Evolutionary conservation across 2,329 filamentous ascomycete genomes (phyloP).

Genomic region (Alternaria arbusti): DNA sequence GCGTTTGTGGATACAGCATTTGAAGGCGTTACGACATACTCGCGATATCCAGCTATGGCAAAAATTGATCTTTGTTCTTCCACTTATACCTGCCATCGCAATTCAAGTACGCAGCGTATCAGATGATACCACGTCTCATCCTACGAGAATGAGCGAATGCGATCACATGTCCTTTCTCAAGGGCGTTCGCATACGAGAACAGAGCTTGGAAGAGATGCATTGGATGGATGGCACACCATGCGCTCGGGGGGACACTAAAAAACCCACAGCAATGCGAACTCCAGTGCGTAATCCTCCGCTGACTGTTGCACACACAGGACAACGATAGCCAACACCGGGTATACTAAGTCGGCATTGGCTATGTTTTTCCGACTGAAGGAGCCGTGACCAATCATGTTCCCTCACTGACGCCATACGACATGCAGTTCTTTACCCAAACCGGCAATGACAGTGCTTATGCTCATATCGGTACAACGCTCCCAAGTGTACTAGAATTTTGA

Average conservation of each 20-base stretch:
- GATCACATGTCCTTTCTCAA: background rate
- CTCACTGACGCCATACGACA: slow-evolving; percentile 6
- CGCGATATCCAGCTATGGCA: slow-evolving; percentile 16
- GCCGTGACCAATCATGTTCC: slow-evolving; percentile 14
- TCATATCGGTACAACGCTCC: background rate
- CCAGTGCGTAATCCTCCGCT: background rate
- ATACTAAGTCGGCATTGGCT: slow-evolving; percentile 9
- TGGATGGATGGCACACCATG: background rate
- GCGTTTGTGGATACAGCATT: slow-evolving; percentile 32
- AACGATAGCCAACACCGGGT: slow-evolving; percentile 6
- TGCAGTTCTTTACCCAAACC: slow-evolving; percentile 10
- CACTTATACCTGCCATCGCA: background rate
- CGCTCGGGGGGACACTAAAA: background rate
- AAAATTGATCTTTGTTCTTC: background rate
- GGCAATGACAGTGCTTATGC: slow-evolving; percentile 2
- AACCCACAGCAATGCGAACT: background rate
- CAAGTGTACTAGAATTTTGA: background rate
- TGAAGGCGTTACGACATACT: slow-evolving; percentile 18
- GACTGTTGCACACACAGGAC: background rate
- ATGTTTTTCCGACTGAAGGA: slow-evolving; percentile 27
- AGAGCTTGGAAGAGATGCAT: background rate
- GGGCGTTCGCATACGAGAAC: background rate
- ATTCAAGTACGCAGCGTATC: background rate
- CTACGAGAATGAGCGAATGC: background rate
- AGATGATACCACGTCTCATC: too few species aligned